Base-by-base conservation (phyloP, 2,329 filamentous ascomycete species). In the Diaporthe sp. region DNA sequence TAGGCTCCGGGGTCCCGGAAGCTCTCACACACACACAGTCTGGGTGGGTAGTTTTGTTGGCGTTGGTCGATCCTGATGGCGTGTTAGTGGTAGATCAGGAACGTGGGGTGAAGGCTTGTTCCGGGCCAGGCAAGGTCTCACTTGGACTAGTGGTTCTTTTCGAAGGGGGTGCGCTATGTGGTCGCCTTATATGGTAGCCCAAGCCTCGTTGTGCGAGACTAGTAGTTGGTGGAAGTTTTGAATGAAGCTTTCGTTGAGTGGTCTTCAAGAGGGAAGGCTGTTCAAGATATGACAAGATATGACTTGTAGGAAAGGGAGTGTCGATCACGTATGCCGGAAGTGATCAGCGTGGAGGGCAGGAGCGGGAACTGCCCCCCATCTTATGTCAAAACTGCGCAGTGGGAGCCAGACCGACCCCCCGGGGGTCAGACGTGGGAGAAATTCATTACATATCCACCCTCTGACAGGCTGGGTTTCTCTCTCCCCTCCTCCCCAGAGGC, bases 281-380 rank as follows among this genome's bases (percentile, higher is more conserved):
- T 62, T 46, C n/a, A 62, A 72, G 44, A 51, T 68, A 44, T 53
- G 70, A 42, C n/a, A 62, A 72, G 44, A 51, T 68, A 44, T 53
- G 57, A 42, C 57, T 72, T 72, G 57, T 51, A 72, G 42, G 25
- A 62, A 72, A 51, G 25, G 31, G 28, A 44, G 44, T 51, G 44
- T 53, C 70, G 53, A 62, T 53, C 70, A 39, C 46, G 70, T 31
- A 34, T 53, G 39, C 44, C 70, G 31, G 4, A 37, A 42, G 12
- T 39, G 44, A 37, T 68, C 39, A 42, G n/a, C 34, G 17, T 53
- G 46, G 70, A 61, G 7, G 44, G 70, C 42, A 34, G 44, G 25
- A 53, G 68, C 28, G 70, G 57, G 70, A 58, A 72, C 44, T 39
- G 58, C 59, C 37, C 34, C 44, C 57, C 70, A 72, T 62, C 70